Base-by-base conservation (phyloP, 495 filamentous ascomycete species). In the Trichoderma virens region DNA sequence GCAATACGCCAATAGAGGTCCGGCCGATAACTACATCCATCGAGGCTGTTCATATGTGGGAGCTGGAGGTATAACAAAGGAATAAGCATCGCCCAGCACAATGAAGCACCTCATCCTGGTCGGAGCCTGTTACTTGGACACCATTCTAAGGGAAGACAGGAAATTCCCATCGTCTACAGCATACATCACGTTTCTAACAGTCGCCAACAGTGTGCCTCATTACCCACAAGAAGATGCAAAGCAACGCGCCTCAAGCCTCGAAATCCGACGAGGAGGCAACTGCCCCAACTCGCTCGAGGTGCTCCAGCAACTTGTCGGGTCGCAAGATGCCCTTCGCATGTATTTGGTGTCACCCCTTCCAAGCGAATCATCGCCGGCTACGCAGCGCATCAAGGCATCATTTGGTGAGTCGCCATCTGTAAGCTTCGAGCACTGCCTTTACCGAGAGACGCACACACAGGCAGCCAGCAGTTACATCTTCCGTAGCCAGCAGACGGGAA, bases 141-240 rank as follows among this genome's bases (percentile, higher is more conserved):
- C 85, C 27, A 86, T 89, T 66, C 70, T 89, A 32, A 86, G 82
- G 86, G 84, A 69, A 71, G 85, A 27, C n/a, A 2, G 7, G 9
- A 39, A 23, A 20, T 13, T n/a, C 59, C 6, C 5, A n/a, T 11
- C 4, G 1, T 59, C 25, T 18, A n/a, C 18, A 5, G 5, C n/a
- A 35, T 41, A n/a, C 39, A 20, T 13, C 27, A 41, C 14, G 20
- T 31, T 38, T 20, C 63, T 59, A 20, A 70, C 54, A 31, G 23
- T 64, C 41, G 16, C 18, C 6, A 28, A 27, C 35, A 90, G 88
- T 66, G 83, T 88, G 34, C 81, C 84, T 35, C 70, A 84, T 69
- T 91, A 85, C 68, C 88, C 88, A 20, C 72, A 67, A 18, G 88
- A 90, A 73, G 88, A 91, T 78, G 80, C 85, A 56, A 91, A 90